phyloP scores from a whole-genome alignment of 1,139 yeast genomes.

The Suhomyces choctaworum region DNA sequence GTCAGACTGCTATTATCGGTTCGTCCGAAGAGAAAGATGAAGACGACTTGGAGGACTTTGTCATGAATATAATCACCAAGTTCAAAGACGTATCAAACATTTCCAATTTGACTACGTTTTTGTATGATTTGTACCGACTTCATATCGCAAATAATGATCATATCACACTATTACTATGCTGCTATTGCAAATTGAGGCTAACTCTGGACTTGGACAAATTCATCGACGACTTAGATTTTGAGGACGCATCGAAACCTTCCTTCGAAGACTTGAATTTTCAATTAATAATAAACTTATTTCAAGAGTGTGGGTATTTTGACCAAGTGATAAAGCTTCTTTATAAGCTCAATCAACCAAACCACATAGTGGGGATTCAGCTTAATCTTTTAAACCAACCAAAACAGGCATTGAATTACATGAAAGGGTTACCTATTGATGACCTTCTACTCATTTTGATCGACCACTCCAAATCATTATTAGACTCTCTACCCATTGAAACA shows the following conservation, averaged over 20 bases:
- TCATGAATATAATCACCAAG: conserved; percentile 77
- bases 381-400: conserved; percentile 64
- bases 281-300: conserved; percentile 67
- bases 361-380: conserved; percentile 76
- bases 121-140: conserved; percentile 55
- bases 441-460: conserved; percentile 68
- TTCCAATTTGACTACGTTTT: conserved; percentile 60
- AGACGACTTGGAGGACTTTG: conserved; percentile 47
- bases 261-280: conserved; percentile 62
- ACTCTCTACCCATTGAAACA: conserved; percentile 73
- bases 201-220: conserved; percentile 59
- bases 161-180: conserved; percentile 75
- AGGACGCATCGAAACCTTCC: conserved; percentile 14
- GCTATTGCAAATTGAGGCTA: conserved; percentile 77
- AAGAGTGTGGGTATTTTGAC: conserved; percentile 70
- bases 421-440: conserved; percentile 74
- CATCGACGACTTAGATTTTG: conserved; percentile 44
- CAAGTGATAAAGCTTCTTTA: conserved; percentile 74
- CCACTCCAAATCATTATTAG: conserved; percentile 65
- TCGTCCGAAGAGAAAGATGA: conserved; percentile 13
- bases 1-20: neutral
- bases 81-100: conserved; percentile 85
- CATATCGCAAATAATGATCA: conserved; percentile 70
- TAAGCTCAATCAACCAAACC: conserved; percentile 69
- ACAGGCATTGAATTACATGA: conserved; percentile 65